phyloP scores from a whole-genome alignment of 2,329 filamentous ascomycete species.

The Pseudogymnoascus sp. region DNA sequence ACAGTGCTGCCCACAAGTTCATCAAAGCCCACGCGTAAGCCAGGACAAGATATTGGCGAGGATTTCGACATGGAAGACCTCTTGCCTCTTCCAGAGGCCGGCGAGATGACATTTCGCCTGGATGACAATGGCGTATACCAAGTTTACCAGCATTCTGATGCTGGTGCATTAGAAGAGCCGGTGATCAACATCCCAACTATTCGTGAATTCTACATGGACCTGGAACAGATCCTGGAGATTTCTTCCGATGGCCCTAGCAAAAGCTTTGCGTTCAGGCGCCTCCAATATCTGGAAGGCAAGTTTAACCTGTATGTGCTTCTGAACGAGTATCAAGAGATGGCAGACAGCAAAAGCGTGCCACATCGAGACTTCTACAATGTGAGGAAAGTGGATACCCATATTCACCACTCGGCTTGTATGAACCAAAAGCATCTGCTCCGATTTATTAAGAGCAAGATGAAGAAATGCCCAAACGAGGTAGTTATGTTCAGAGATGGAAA shows the following conservation, averaged over 20 bases:
- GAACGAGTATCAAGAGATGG: conserved; percentile 96
- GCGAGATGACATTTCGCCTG: conserved; percentile 68
- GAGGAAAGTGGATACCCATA: conserved; percentile 96
- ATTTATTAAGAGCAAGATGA: conserved; percentile 99
- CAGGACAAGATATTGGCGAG: conserved; percentile 82
- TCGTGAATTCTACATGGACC: conserved; percentile 90
- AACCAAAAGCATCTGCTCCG: conserved; percentile 97
- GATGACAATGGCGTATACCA: conserved; percentile 87
- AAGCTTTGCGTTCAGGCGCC: conserved; percentile 88
- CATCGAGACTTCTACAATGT: conserved; percentile 99
- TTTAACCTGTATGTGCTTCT: conserved; percentile 90
- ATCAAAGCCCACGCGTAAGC: conserved; percentile 57
- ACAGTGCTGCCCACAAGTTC: conserved; percentile 31
- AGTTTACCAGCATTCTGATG: conserved; percentile 68
- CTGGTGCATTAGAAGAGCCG: conserved; percentile 58
- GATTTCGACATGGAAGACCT: conserved; percentile 82
- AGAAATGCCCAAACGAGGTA: conserved; percentile 90
- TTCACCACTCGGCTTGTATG: conserved; percentile 99
- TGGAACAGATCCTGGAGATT: conserved; percentile 80
- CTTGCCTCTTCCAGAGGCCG: conserved; percentile 63
- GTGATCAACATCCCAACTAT: conserved; percentile 83
- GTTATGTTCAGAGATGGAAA: conserved; percentile 90
- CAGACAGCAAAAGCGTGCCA: conserved; percentile 94
- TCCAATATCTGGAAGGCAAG: conserved; percentile 94
- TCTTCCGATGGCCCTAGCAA: conserved; percentile 95